These are phyloP conservation scores for Diaporthe citri DNA, from an alignment of 2,329 filamentous ascomycete genomes.

Conservation along the genomic window DNA sequence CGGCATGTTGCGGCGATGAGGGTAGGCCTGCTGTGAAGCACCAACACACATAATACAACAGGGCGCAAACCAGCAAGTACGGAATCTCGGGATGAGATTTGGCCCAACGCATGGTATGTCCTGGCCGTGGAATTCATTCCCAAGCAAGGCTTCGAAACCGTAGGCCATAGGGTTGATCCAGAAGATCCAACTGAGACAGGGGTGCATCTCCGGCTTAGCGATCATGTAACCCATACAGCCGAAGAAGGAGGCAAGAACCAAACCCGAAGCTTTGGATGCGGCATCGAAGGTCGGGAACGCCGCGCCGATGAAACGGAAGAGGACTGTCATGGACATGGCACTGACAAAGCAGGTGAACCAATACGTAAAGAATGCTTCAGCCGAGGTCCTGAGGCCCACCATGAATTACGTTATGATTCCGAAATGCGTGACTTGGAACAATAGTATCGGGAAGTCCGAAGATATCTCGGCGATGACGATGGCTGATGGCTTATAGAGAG, in stretches of 20 bases:
- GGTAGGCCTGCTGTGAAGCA: constrained; percentile 71
- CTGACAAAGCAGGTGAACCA: constrained; percentile 12
- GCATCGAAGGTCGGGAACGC: constrained; percentile 66
- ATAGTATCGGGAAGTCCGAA: constrained; percentile 66
- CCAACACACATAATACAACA: constrained; percentile 66
- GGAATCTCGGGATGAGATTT: constrained; percentile 49
- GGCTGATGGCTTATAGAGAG: constrained; percentile 68
- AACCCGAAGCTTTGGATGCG: constrained; percentile 66
- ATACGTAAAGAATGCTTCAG: constrained; percentile 58
- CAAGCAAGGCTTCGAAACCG: constrained; percentile 75
- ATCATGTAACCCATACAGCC: constrained; percentile 77
- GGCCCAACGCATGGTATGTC: constrained; percentile 21
- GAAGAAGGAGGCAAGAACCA: constrained; percentile 49
- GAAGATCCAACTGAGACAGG: constrained; percentile 73
- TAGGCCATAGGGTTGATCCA: constrained; percentile 78
- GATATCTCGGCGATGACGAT: constrained; percentile 69
- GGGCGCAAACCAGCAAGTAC: constrained; percentile 57
- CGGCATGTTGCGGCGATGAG: constrained; percentile 43
- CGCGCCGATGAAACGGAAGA: constrained; percentile 20
- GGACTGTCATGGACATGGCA: constrained; percentile 3
- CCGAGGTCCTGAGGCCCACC: constrained; percentile 66
- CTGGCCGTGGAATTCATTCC: constrained; percentile 74
- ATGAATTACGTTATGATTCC: constrained; percentile 73
- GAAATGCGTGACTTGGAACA: constrained; percentile 71
- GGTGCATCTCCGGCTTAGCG: constrained; percentile 70